Evolutionary conservation across 768 basidiomycete species (phyloP).

Genomic region (Fibroporia radiculosa): DNA sequence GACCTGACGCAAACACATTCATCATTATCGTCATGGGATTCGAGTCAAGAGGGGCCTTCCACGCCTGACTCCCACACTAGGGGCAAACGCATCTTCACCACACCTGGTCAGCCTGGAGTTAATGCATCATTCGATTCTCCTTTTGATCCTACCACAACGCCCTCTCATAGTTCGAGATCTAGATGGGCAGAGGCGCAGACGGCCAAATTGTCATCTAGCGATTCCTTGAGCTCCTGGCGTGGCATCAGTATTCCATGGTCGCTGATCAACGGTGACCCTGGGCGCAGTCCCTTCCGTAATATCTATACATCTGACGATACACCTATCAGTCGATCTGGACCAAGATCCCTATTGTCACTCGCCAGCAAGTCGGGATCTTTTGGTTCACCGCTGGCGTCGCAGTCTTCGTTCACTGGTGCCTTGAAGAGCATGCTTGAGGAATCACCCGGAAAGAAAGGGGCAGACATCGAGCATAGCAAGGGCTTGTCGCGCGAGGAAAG

Average conservation of each 20-base stretch:
- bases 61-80: conserved; percentile 40
- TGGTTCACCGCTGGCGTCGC: too few relatives aligned
- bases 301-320: conserved; percentile 38
- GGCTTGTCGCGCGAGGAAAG: too few relatives aligned
- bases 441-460: too few relatives aligned
- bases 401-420: too few relatives aligned
- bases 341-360: too few relatives aligned
- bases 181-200: conserved; percentile 44
- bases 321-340: conserved; percentile 37
- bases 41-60: conserved; percentile 45
- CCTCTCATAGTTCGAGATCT: conserved; percentile 70
- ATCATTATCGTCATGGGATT: conserved; percentile 38
- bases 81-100: conserved; percentile 21
- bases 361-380: too few relatives aligned
- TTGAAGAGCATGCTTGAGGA: too few relatives aligned
- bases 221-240: conserved; percentile 8
- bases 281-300: conserved; percentile 14
- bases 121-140: conserved; percentile 28
- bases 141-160: conserved; percentile 76
- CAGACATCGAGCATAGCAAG: too few relatives aligned
- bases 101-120: conserved; percentile 14
- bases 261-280: conserved; percentile 10
- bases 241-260: too few relatives aligned
- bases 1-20: conserved; percentile 17
- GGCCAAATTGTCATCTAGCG: conserved; percentile 21